Evolutionary conservation across 2,329 filamentous ascomycete species (phyloP).

Genomic region (Diaporthe sp.): DNA sequence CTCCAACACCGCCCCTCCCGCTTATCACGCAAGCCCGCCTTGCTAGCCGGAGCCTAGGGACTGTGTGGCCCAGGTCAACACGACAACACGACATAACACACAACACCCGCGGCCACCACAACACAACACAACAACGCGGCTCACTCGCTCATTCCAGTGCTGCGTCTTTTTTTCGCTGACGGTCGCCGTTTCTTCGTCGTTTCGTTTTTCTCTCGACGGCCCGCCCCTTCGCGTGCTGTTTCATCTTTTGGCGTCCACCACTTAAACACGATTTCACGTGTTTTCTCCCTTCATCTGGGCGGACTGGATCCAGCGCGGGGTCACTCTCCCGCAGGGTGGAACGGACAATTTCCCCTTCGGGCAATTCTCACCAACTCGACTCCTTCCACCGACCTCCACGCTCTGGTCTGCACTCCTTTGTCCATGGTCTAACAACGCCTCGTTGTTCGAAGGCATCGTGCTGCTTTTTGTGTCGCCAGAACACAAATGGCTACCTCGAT

Average conservation of each 20-base stretch:
- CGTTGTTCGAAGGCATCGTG: constrained; percentile 38
- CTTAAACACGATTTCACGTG: constrained; percentile 13
- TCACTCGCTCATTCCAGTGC: constrained; percentile 13
- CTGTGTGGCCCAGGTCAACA: constrained; percentile 31
- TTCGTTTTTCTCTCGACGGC: not conserved
- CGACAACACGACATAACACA: constrained; percentile 14
- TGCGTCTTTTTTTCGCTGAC: constrained; percentile 23
- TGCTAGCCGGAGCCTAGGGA: constrained; percentile 26
- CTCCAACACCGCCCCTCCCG: constrained; percentile 4
- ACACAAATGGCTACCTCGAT: constrained; percentile 58
- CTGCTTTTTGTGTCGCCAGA: constrained; percentile 34
- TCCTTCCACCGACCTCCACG: constrained; percentile 1
- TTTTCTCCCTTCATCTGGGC: constrained; percentile 11
- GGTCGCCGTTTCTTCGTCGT: constrained; percentile 9
- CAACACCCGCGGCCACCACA: constrained; percentile 15
- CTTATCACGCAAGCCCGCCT: constrained; percentile 32
- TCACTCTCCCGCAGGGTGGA: constrained; percentile 8
- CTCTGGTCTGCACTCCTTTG: constrained; percentile 9
- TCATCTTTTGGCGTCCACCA: constrained; percentile 5
- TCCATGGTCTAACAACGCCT: constrained; percentile 37
- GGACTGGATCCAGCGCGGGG: constrained; percentile 23
- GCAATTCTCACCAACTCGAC: constrained; percentile 13
- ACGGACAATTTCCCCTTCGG: constrained; percentile 19
- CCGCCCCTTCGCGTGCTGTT: constrained; percentile 18
- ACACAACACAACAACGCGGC: constrained; percentile 31